Base-by-base conservation (phyloP, 1,139 yeast species). In the Spathaspora sp. region DNA sequence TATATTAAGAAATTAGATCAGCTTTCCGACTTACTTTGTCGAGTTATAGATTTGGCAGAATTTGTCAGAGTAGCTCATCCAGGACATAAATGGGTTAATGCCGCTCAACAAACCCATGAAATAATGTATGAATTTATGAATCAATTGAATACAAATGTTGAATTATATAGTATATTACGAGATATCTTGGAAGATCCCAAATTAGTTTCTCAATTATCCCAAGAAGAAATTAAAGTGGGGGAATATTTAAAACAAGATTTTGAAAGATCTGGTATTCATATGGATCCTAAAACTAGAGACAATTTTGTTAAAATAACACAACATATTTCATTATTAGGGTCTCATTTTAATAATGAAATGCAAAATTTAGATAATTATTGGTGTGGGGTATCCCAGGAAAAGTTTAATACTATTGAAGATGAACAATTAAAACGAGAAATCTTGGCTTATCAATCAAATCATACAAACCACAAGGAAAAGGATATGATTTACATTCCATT, bases 81-180 rank as follows among this genome's bases (percentile, higher is more conserved):
- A 0, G 79, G 84, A 52, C 72, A 72, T 43, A 68, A 73, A 38
- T 89, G 89, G 77, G 76, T 86, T 3, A 75, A 74, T 42, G 95
- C 93, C 1, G 97, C 99, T 0, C 97, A 93, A 58, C 77, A 80
- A 45, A 86, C 95, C 26, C 97, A 93, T 59, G 96, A 89, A 57
- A 74, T 82, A 52, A 81, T 93, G 86, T 93, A 86, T 65, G 96
- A 90, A 55, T 91, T 86, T 64, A 95, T 93, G 99, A 93, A 90
- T 64, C 81, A 86, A 50, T 72, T 93, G 42, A 93, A 93, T 63
- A 93, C 98, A 6, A 86, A 89, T 49, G 88, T 84, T 13, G 86
- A 81, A 40, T 72, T 93, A 38, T 89, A 85, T 59, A 65, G 70
- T 39, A 81, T 78, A 45, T 72, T 93, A 41, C 76, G 78, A 29